These are phyloP conservation scores for Erigeron philadelphicus DNA, from an alignment of 140 eudicot genomes.

Conservation along the genomic window DNA sequence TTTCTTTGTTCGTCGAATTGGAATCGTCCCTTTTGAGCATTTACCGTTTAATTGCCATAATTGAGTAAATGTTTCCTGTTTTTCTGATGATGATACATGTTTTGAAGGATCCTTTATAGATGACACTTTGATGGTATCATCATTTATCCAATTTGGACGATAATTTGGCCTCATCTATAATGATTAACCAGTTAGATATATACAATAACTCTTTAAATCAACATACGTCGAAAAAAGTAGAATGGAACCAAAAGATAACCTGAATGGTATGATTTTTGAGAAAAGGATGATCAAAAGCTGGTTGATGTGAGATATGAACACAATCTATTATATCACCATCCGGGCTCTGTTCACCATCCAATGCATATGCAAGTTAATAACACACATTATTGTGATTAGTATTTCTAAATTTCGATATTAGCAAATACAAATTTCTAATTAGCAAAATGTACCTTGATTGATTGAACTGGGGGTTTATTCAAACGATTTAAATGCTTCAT, in stretches of 20 bases:
- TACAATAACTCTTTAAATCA: background rate
- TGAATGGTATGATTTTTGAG: slow-evolving; percentile 58
- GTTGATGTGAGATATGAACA: slow-evolving; percentile 54
- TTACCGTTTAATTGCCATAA: slow-evolving; percentile 60
- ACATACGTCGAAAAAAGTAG: background rate
- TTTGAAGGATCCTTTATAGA: slow-evolving; percentile 27
- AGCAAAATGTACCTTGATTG: slow-evolving; percentile 21
- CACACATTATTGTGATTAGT: background rate
- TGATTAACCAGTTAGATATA: background rate
- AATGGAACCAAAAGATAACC: slow-evolving; percentile 21
- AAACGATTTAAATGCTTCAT: slow-evolving; percentile 23
- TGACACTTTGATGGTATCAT: slow-evolving; percentile 30
- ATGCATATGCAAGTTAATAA: background rate
- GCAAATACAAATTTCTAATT: background rate
- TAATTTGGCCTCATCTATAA: slow-evolving; percentile 61
- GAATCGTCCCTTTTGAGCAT: slow-evolving; percentile 62
- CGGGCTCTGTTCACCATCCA: slow-evolving; percentile 48
- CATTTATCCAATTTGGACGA: slow-evolving; percentile 53
- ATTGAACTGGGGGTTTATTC: slow-evolving; percentile 22
- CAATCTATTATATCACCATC: slow-evolving; percentile 85
- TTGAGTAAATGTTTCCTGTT: slow-evolving; percentile 31
- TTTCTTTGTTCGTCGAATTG: slow-evolving; percentile 57
- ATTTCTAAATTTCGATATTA: background rate
- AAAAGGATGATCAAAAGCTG: slow-evolving; percentile 81
- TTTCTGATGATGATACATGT: slow-evolving; percentile 18